A percentile compares a stretch with the other conserved stretches of the same genome.
phyloP scores from a whole-genome alignment of 768 basidiomycete species.

The Mycena kentingensis region DNA sequence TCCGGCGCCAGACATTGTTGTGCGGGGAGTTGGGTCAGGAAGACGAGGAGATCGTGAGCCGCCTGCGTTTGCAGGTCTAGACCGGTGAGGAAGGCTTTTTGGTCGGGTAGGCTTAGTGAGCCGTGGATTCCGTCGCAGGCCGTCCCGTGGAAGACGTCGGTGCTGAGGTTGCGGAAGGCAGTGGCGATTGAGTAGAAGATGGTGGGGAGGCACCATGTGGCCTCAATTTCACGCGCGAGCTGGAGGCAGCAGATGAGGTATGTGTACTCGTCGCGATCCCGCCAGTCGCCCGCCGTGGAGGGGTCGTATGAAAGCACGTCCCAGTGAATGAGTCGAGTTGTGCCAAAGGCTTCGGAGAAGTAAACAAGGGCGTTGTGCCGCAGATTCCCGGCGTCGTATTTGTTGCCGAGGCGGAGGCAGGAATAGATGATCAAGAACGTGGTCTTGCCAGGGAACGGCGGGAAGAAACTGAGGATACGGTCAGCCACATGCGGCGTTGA shows the following conservation, averaged over 20 bases:
- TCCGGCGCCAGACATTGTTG: too few species aligned
- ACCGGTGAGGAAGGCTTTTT: background rate
- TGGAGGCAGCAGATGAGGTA: background rate
- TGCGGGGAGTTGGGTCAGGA: background rate
- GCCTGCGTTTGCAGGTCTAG: background rate
- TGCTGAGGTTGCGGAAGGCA: background rate
- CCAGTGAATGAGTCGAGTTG: background rate
- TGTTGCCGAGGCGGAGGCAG: conserved; percentile 13
- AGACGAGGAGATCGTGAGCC: background rate
- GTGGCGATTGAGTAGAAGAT: background rate
- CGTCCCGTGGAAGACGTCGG: background rate
- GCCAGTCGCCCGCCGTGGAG: background rate
- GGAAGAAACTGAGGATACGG: conserved; percentile 1
- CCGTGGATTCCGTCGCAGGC: background rate
- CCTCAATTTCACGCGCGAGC: conserved; percentile 5
- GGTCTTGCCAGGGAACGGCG: conserved; percentile 8
- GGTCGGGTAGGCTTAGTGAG: background rate
- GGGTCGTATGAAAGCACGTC: background rate
- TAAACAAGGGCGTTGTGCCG: conserved; percentile 9
- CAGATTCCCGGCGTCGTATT: conserved; percentile 7
- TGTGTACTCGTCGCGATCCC: background rate
- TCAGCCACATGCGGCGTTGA: background rate
- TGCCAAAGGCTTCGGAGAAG: background rate
- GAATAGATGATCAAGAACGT: background rate
- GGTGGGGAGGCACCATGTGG: conserved; percentile 2